phyloP scores from a whole-genome alignment of 345 rosid species.

The Aurinia saxatilis region DNA sequence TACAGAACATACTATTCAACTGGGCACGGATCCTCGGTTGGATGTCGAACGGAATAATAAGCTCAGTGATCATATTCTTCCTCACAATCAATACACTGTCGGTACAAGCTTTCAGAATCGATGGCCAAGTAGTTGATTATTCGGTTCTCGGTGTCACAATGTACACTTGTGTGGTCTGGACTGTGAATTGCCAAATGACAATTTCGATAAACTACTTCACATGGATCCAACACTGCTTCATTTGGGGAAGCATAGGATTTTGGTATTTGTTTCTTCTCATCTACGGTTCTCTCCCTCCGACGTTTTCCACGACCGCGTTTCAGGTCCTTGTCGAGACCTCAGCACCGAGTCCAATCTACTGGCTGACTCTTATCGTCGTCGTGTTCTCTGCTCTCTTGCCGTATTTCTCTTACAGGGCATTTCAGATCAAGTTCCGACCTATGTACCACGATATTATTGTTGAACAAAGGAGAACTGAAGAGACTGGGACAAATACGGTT shows the following conservation, averaged over 20 bases:
- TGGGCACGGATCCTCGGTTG: conserved; percentile 83
- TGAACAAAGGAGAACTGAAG: conserved; percentile 19
- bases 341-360: conserved; percentile 51
- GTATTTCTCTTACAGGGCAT: conserved; percentile 59
- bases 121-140: conserved; percentile 68
- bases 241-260: conserved; percentile 86
- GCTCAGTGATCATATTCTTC: conserved; percentile 76
- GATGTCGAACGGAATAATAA: conserved; percentile 79
- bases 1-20: conserved; percentile 66
- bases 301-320: conserved; percentile 66
- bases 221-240: conserved; percentile 90
- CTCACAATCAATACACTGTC: conserved; percentile 48
- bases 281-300: conserved; percentile 59
- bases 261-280: conserved; percentile 75
- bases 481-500: conserved; percentile 13
- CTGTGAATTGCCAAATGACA: conserved; percentile 86
- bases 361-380: conserved; percentile 59
- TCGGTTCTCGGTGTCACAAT: conserved; percentile 68
- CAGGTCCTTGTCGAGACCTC: conserved; percentile 70
- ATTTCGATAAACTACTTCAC: conserved; percentile 92
- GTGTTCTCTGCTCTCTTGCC: conserved; percentile 67
- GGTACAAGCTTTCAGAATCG: conserved; percentile 55
- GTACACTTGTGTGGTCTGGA: conserved; percentile 82
- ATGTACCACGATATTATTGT: conserved; percentile 72
- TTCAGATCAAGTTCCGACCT: conserved; percentile 63